Base-by-base conservation (phyloP, 1,284 basidiomycete species). In the Rhodotorula sp. region DNA sequence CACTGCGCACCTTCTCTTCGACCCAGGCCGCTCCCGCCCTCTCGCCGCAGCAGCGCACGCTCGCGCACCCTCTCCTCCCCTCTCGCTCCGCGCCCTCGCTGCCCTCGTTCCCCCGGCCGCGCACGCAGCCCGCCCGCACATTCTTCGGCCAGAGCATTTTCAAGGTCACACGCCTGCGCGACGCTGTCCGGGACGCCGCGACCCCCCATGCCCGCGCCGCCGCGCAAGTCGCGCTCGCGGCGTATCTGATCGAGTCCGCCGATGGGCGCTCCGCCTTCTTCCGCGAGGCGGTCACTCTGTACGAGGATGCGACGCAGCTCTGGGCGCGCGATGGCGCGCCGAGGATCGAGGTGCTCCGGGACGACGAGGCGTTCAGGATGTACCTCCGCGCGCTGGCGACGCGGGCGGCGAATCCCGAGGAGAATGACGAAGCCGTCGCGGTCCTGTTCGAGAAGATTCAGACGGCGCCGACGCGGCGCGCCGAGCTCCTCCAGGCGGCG, bases 381-480 rank as follows among this genome's bases (percentile, higher is more conserved):
- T 76, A 76, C 69, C 50, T 76, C 29, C 65, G 66, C 44, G 67
- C 75, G 9, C 56, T 74, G 21, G 73, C 73, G 0, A 41, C 54
- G 22, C 34, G 36, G 6, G 73, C 73, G 4, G 41, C 55, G 9
- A 3, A 37, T 13, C 37, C 37, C 22, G 54, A n/a, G 9, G 60
- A 44, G 32, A 56, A 27, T 17, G 37, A 56, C 5, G 41, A 19
- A 3, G 53, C 37, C 32, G 36, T 61, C 36, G 34, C 34, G 10
- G 8, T 10, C 36, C 22, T 56, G 50, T 62, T 76, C 27, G 57
- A 67, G 50, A 74, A 74, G 61, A 48, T 76, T 34, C 32, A 65
- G 32, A 37, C 56, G 37, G 73, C 73, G 19, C 60, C 53, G 46
- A 46, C 37, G 2, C 39, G 69, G 60, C 64, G 71, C 9, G 58